Evolutionary conservation across 164 flowering plant species (phyloP), one percentile per base, ranked within the genome.

Genomic region (Protea cynaroides): DNA sequence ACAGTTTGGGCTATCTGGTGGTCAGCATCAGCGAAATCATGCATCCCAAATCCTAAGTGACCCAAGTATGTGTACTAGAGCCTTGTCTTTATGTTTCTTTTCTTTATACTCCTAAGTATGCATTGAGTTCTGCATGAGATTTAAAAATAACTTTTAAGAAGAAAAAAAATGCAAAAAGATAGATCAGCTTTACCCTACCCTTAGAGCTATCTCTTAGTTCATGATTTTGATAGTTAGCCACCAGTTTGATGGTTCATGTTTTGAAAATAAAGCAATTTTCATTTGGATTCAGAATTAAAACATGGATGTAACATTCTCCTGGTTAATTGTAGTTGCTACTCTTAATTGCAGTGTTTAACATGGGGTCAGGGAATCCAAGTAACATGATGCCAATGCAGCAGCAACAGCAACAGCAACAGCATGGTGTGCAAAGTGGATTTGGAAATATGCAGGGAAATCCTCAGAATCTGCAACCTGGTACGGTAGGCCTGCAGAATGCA

Each of bases 11-110:
- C 60, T 88, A 65, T 44, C 94, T 58, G 85, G 88, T 55, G 81
- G 67, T 68, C 92, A 83, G 70, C 61, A 83, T 57, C 90, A 86
- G 75, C 69, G 97, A 57, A 77, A 43, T 65, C 94, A 84, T 72
- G 65, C 92, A 64, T 83, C 96, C 49, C 92, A 86, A 65, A 82
- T 87, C 54, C 69, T 89, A 64, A 83, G 66, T 65, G 97, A 93
- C 68, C 98, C 85, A 61, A 85, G 95, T 93, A 90, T 44, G 88
- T 44, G 88, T 66, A 66, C 46, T 43, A 21, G 29, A 53, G 12
- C 43, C 61, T 44, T 25, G 19, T 3, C 19, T 58, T 54, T 49
- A 36, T 36, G 25, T 53, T 22, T 46, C 36, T 58, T 23, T 55
- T 49, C 24, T 17, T 14, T 55, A 0, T 40, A 59, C 1, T 17